phyloP scores from a whole-genome alignment of 805 yeast genomes.

The Komagataella mondaviorum region DNA sequence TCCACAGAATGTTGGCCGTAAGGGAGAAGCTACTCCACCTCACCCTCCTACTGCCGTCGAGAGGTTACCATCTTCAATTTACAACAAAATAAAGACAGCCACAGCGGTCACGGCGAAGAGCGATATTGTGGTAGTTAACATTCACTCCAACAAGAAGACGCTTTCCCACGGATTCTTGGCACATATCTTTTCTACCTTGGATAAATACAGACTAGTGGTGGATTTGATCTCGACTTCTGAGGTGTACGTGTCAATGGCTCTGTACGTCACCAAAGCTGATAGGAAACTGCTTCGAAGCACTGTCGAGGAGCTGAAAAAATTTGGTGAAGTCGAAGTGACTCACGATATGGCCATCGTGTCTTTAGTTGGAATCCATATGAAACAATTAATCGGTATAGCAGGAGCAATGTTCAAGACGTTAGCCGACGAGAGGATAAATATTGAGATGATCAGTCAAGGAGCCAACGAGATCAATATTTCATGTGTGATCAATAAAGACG shows the following conservation, averaged over 20 bases:
- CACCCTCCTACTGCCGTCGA: slow-evolving; percentile 81
- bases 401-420: slow-evolving; percentile 92
- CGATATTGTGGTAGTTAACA: slow-evolving; percentile 81
- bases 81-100: slow-evolving; percentile 48
- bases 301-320: slow-evolving; percentile 58
- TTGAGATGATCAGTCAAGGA: slow-evolving; percentile 98
- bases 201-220: slow-evolving; percentile 74
- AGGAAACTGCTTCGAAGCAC: slow-evolving; percentile 51
- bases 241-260: slow-evolving; percentile 97
- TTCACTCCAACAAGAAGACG: slow-evolving; percentile 88
- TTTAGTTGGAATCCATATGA: slow-evolving; percentile 94
- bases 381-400: slow-evolving; percentile 91
- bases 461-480: slow-evolving; percentile 96
- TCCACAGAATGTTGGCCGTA: slow-evolving; percentile 78
- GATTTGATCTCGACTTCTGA: slow-evolving; percentile 95
- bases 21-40: slow-evolving; percentile 86
- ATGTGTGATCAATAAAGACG: slow-evolving; percentile 78
- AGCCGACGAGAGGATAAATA: slow-evolving; percentile 84
- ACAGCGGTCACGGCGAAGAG: slow-evolving; percentile 96
- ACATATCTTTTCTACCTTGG: slow-evolving; percentile 74
- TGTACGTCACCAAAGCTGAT: slow-evolving; percentile 61
- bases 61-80: slow-evolving; percentile 23
- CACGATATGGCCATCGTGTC: slow-evolving; percentile 84
- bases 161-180: slow-evolving; percentile 93
- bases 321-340: slow-evolving; percentile 85